Conservation (phyloP, 805 yeast genomes). For the Metschnikowia kunwiensis region DNA sequence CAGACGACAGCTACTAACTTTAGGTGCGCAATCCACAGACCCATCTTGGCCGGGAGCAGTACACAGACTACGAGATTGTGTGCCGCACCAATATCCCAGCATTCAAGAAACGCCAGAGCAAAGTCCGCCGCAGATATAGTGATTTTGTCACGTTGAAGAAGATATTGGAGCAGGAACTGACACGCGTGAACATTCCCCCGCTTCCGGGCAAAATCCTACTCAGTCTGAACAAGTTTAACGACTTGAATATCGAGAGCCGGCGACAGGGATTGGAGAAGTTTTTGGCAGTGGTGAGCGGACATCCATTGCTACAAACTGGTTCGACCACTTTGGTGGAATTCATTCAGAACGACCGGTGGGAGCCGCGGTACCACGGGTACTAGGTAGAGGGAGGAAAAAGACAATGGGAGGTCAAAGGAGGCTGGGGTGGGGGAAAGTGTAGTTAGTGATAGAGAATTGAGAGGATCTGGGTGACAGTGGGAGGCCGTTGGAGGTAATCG, state of each 20-base stretch:
- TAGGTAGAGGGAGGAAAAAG: slow-evolving; percentile 10
- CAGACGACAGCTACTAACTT: too few relatives aligned
- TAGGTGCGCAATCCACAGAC: slow-evolving; percentile 69
- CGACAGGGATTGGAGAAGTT: slow-evolving; percentile 82
- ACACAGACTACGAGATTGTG: slow-evolving; percentile 86
- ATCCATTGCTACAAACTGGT: slow-evolving; percentile 89
- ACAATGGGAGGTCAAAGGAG: too few relatives aligned
- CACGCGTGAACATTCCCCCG: slow-evolving; percentile 78
- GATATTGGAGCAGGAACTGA: slow-evolving; percentile 69
- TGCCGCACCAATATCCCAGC: slow-evolving; percentile 91
- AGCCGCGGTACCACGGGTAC: slow-evolving; percentile 22
- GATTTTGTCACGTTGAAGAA: slow-evolving; percentile 83
- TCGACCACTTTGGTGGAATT: slow-evolving; percentile 73
- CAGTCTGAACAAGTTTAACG: slow-evolving; percentile 68
- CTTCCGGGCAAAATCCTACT: slow-evolving; percentile 85
- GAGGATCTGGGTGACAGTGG: too few relatives aligned
- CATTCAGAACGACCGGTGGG: slow-evolving; percentile 86
- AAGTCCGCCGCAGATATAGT: slow-evolving; percentile 81
- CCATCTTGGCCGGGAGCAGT: slow-evolving; percentile 64
- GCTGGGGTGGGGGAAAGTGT: too few relatives aligned
- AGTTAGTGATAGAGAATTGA: too few relatives aligned
- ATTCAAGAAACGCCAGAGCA: slow-evolving; percentile 59
- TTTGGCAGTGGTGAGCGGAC: slow-evolving; percentile 77
- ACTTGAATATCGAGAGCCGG: slow-evolving; percentile 78
- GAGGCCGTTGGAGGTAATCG: too few relatives aligned